A percentile compares a stretch with the other conserved stretches of the same genome.
phyloP scores from a whole-genome alignment of 768 basidiomycete genomes.

The Brasilioporus rufonigricans region DNA sequence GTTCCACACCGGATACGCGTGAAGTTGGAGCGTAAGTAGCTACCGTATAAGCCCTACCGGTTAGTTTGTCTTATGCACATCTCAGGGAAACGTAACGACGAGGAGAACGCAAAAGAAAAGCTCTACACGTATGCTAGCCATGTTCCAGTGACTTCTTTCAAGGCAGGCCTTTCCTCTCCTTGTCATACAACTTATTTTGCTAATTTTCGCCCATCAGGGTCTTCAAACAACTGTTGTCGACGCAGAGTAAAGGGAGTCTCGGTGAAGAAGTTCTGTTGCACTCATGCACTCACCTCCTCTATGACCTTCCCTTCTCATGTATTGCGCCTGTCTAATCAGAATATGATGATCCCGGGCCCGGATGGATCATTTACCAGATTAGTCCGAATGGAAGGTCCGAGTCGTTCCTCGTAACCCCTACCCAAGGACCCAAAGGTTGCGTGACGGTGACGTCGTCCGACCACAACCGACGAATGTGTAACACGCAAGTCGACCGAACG shows the following conservation, averaged over 20 bases:
- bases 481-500: constrained; percentile 2
- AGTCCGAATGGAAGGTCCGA: too few species aligned
- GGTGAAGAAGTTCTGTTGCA: constrained; percentile 9
- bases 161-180: constrained; percentile 49
- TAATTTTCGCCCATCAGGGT: constrained; percentile 46
- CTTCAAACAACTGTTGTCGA: constrained; percentile 84
- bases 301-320: constrained; percentile 24
- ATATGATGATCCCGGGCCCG: too few species aligned
- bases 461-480: constrained; percentile 5
- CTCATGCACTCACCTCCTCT: constrained; percentile 17
- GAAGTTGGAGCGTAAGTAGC: constrained; percentile 82
- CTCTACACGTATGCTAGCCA: constrained; percentile 89
- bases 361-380: too few species aligned
- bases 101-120: constrained; percentile 98
- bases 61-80: background rate
- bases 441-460: background rate
- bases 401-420: background rate
- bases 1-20: constrained; percentile 91
- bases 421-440: constrained; percentile 12
- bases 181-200: background rate
- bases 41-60: background rate
- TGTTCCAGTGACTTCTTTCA: constrained; percentile 77
- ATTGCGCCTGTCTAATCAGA: constrained; percentile 21
- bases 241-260: constrained; percentile 54
- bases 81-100: constrained; percentile 95